Percentiles rank a stretch among this genome's conserved stretches.
phyloP scores from a whole-genome alignment of 352 stramenopile species.

The Globisporangium camurandrum region DNA sequence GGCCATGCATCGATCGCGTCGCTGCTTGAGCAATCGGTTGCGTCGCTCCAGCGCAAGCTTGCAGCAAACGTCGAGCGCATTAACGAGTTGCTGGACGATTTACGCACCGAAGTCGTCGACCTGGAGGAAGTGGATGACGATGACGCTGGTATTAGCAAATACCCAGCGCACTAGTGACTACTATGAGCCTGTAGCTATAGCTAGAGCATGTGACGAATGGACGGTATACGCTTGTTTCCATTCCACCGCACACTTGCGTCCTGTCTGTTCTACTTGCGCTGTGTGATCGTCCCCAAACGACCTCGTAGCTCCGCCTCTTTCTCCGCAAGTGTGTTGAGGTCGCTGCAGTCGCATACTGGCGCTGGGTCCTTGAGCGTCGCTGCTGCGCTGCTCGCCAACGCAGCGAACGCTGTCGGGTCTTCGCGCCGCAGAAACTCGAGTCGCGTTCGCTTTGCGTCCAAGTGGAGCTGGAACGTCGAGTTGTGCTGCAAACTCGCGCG shows the following conservation, averaged over 20 bases:
- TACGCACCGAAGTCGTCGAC: conserved; percentile 49
- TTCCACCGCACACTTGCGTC: too few species aligned
- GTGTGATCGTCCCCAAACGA: conserved; percentile 41
- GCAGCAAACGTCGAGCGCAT: conserved; percentile 58
- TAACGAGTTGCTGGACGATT: conserved; percentile 74
- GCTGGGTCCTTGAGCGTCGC: conserved; percentile 41
- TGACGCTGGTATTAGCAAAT: background rate
- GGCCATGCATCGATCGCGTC: conserved; percentile 33
- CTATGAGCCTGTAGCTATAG: background rate
- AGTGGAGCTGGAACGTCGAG: conserved; percentile 66
- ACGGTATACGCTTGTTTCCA: too few species aligned
- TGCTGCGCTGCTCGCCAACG: conserved; percentile 29
- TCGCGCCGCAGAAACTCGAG: conserved; percentile 61
- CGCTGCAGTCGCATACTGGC: conserved; percentile 34
- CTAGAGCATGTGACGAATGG: background rate
- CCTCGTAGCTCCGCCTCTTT: conserved; percentile 55
- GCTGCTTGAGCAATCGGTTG: conserved; percentile 61
- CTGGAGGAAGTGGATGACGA: conserved; percentile 19
- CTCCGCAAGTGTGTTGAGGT: conserved; percentile 36
- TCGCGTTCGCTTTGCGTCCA: conserved; percentile 66
- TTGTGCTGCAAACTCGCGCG: conserved; percentile 48
- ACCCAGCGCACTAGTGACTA: background rate
- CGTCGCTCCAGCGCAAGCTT: conserved; percentile 44
- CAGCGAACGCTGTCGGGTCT: conserved; percentile 43
- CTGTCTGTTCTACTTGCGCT: conserved; percentile 4